Conservation (phyloP, 148 eudicot species). For the Euryodendron excelsum region DNA sequence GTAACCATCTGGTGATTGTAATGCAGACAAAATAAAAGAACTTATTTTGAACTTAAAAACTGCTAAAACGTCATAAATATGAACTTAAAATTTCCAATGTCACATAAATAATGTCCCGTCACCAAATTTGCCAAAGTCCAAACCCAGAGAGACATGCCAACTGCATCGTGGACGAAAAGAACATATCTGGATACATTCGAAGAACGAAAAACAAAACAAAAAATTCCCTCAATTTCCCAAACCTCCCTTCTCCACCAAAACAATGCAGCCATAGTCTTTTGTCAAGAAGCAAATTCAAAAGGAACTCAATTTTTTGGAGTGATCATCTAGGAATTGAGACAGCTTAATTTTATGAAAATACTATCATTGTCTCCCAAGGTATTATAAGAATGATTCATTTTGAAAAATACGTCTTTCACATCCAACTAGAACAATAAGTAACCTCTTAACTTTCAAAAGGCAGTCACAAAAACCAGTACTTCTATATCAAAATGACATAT, state of each 20-base stretch:
- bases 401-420: background rate
- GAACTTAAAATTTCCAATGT: background rate
- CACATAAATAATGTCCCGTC: background rate
- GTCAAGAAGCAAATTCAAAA: conserved; percentile 2
- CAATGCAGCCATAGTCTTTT: background rate
- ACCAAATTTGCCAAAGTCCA: background rate
- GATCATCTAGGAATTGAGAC: background rate
- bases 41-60: background rate
- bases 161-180: too few relatives aligned
- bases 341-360: background rate
- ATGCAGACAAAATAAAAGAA: background rate
- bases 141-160: background rate
- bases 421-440: background rate
- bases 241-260: background rate
- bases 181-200: background rate
- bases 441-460: background rate
- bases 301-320: background rate
- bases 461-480: background rate
- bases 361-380: background rate
- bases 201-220: too few relatives aligned
- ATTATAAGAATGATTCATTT: background rate
- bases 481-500: background rate
- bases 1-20: background rate
- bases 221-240: background rate
- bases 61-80: background rate